A percentile compares a stretch with the other conserved stretches of the same genome.
Conservation (phyloP, 768 basidiomycete genomes). For the Termitomyces sp. region DNA sequence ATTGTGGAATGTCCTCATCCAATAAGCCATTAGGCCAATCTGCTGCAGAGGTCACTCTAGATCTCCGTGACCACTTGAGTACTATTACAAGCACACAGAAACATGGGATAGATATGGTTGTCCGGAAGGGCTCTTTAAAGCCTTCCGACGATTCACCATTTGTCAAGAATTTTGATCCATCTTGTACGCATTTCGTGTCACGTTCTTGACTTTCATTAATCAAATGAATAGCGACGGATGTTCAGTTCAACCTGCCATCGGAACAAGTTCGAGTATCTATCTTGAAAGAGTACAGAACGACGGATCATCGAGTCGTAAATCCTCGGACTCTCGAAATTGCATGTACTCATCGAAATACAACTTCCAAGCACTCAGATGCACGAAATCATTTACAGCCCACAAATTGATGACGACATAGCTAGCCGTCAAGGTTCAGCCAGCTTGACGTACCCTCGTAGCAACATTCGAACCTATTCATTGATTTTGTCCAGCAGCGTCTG, state of each 20-base stretch:
- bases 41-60: slow-evolving; percentile 39
- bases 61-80: slow-evolving; percentile 33
- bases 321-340: slow-evolving; percentile 38
- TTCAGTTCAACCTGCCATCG: slow-evolving; percentile 30
- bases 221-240: slow-evolving; percentile 30
- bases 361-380: slow-evolving; percentile 31
- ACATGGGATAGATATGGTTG: slow-evolving; percentile 43
- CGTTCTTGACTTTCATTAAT: neutral
- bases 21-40: slow-evolving; percentile 45
- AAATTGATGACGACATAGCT: slow-evolving; percentile 36
- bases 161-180: slow-evolving; percentile 50
- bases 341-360: slow-evolving; percentile 4
- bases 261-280: slow-evolving; percentile 28
- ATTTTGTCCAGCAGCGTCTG: slow-evolving; percentile 24
- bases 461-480: slow-evolving; percentile 31
- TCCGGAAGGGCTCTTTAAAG: slow-evolving; percentile 43
- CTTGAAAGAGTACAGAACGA: slow-evolving; percentile 38
- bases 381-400: slow-evolving; percentile 45
- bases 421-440: slow-evolving; percentile 20
- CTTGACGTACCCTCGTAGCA: slow-evolving; percentile 22
- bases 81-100: slow-evolving; percentile 19
- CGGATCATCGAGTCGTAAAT: slow-evolving; percentile 52
- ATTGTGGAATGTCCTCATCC: too few relatives aligned
- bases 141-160: slow-evolving; percentile 50
- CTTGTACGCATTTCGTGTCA: slow-evolving; percentile 21